A percentile compares a stretch with the other conserved stretches of the same genome.
Conservation (phyloP, 371 early-diverging fungal genomes). For the Synchytrium microbalum region DNA sequence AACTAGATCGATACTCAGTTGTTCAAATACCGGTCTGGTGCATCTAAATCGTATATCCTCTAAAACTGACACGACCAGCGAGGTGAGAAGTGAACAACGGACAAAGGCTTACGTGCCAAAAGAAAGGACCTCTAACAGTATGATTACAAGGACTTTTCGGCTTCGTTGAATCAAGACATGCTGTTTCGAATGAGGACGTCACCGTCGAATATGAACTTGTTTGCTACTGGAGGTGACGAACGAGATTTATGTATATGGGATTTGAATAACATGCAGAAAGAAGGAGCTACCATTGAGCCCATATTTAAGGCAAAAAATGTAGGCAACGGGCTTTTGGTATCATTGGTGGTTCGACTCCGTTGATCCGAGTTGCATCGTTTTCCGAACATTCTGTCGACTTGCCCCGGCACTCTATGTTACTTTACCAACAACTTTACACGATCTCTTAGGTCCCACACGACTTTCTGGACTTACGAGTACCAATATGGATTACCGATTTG, state of each 20-base stretch:
- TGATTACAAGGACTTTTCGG: constrained; percentile 4
- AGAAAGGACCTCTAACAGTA: constrained; percentile 38
- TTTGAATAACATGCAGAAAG: neutral
- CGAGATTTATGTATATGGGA: constrained; percentile 76
- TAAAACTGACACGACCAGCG: constrained; percentile 16
- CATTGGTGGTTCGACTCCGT: too few relatives aligned
- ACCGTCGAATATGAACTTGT: constrained; percentile 49
- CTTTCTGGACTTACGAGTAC: constrained; percentile 68
- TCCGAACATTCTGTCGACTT: too few relatives aligned
- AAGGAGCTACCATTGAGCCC: constrained; percentile 26
- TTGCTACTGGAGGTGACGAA: constrained; percentile 82
- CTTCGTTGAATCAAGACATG: constrained; percentile 29
- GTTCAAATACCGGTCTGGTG: constrained; percentile 29
- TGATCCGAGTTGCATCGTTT: too few relatives aligned
- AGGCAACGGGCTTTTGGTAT: neutral
- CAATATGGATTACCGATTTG: constrained; percentile 81
- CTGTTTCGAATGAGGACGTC: constrained; percentile 63
- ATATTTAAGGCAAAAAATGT: constrained; percentile 35
- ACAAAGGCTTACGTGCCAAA: constrained; percentile 17
- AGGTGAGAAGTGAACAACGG: constrained; percentile 21
- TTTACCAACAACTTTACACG: neutral
- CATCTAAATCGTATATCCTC: constrained; percentile 17
- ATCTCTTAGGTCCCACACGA: constrained; percentile 52
- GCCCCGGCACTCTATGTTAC: too few relatives aligned
- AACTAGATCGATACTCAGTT: constrained; percentile 18